Conservation (phyloP, 495 filamentous ascomycete genomes). For the Immersiella caudata region DNA sequence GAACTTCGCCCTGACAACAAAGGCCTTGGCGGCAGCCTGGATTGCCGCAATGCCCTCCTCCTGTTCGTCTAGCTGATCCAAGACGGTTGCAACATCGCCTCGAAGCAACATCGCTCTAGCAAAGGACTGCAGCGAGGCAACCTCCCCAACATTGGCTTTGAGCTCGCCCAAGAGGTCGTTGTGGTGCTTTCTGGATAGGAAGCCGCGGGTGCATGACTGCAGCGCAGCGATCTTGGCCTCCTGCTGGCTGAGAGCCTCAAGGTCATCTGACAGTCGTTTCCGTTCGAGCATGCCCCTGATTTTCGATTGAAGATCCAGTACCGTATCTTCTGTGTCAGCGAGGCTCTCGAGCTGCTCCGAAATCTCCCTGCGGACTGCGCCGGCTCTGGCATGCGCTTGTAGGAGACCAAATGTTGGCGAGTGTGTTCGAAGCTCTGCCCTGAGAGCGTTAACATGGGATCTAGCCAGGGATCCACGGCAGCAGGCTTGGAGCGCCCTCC, state of each 20-base stretch:
- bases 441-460: slow-evolving; percentile 40
- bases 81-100: slow-evolving; percentile 65
- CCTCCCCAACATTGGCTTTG: slow-evolving; percentile 56
- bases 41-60: slow-evolving; percentile 74
- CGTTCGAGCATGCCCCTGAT: slow-evolving; percentile 58
- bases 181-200: slow-evolving; percentile 56
- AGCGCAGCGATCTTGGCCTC: slow-evolving; percentile 61
- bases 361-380: slow-evolving; percentile 52
- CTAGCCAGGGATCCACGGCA: slow-evolving; percentile 52
- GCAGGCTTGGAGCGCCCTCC: slow-evolving; percentile 54
- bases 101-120: slow-evolving; percentile 79
- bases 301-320: slow-evolving; percentile 50
- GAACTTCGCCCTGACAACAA: slow-evolving; percentile 72
- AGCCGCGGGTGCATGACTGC: slow-evolving; percentile 73
- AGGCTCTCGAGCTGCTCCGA: slow-evolving; percentile 48
- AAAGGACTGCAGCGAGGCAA: slow-evolving; percentile 70
- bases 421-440: slow-evolving; percentile 44
- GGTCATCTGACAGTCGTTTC: slow-evolving; percentile 49
- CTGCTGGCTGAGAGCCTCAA: slow-evolving; percentile 62
- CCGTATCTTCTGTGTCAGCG: slow-evolving; percentile 41
- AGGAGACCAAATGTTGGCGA: slow-evolving; percentile 40
- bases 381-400: slow-evolving; percentile 49
- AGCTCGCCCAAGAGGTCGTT: slow-evolving; percentile 59
- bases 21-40: slow-evolving; percentile 75
- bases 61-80: slow-evolving; percentile 76